Evolutionary conservation across 768 basidiomycete species (phyloP), one percentile per base, ranked within the genome.

Genomic region (Dioszegia aurantiaca): DNA sequence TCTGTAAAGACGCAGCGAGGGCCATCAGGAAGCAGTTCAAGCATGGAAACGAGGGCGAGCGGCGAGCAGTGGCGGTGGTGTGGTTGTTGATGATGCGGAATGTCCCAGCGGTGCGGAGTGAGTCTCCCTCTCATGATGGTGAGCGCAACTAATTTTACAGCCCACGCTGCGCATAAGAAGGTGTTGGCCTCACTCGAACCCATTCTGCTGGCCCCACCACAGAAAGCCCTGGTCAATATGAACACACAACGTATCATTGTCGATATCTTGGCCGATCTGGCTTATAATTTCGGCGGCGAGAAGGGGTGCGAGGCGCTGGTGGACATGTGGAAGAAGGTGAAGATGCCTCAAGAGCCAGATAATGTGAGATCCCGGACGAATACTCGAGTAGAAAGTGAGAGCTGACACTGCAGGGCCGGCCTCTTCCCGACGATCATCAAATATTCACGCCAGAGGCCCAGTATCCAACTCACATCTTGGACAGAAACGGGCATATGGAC

Each of bases 61-160:
- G 65, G 26, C 43, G 63, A 23, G 44, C 60, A 37, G 71, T 65
- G 28, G 67, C 61, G n/a, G 61, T 62, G 45, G 64, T 95, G 6
- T 93, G 90, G 91, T 86, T 90, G 2, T 86, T 93, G 65, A 87
- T 93, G 86, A 82, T 93, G 36, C 84, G 85, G 27, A 92, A 93
- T 69, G 85, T 86, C 2, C 83, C 85, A 0, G 84, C 58, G n/a
- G 66, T 86, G 10, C 82, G 89, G 33, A 41, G 78, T 79, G 51
- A 62, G 77, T 66, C 31, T 33, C 10, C 17, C 14, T n/a, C 16
- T 47, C 23, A 10, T 8, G 12, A 45, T 30, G 6, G 9, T 12
- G 21, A n/a, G 42, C 19, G 11, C 2, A n/a, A 43, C 43, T 56
- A 53, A 56, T 21, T 4, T 11, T 9, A 24, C 43, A 71, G 68